Evolutionary conservation across 1,284 basidiomycete genomes (phyloP).

Genomic region (Cryptococcus jaspeensis): DNA sequence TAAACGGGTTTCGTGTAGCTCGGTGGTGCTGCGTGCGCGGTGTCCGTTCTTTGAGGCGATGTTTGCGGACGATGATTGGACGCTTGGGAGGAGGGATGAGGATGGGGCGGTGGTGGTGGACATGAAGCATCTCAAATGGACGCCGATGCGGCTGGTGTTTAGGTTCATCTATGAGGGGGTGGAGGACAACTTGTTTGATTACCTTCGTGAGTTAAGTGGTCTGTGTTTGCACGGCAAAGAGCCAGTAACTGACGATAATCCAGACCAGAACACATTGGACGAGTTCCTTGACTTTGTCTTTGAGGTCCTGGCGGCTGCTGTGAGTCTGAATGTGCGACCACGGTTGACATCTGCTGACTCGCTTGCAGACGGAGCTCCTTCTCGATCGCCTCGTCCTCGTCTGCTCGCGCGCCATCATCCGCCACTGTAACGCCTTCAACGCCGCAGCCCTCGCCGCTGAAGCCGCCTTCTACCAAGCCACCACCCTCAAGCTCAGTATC

Average conservation of each 20-base stretch:
- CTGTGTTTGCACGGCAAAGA: no score
- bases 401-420: slow-evolving; percentile 73
- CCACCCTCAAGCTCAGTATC: slow-evolving; percentile 67
- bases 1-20: slow-evolving; percentile 67
- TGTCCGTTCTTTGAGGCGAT: slow-evolving; percentile 85
- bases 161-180: slow-evolving; percentile 75
- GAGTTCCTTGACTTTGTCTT: slow-evolving; percentile 84
- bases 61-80: slow-evolving; percentile 83
- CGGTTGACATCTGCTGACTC: neutral
- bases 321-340: slow-evolving; percentile 49
- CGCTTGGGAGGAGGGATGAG: slow-evolving; percentile 58
- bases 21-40: slow-evolving; percentile 72
- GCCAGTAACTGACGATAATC: neutral
- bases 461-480: slow-evolving; percentile 74
- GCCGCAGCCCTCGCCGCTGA: slow-evolving; percentile 79
- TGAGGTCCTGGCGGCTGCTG: slow-evolving; percentile 79
- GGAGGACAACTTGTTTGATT: slow-evolving; percentile 71
- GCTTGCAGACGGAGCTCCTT: slow-evolving; percentile 75
- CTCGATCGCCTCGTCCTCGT: slow-evolving; percentile 80
- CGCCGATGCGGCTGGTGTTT: slow-evolving; percentile 73
- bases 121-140: slow-evolving; percentile 72
- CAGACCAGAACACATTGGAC: slow-evolving; percentile 71
- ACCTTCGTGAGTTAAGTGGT: slow-evolving; percentile 58
- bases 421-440: slow-evolving; percentile 71
- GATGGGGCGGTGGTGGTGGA: slow-evolving; percentile 61